Base-by-base conservation (phyloP, 2,329 filamentous ascomycete species). In the Pezicula neosporulosa region DNA sequence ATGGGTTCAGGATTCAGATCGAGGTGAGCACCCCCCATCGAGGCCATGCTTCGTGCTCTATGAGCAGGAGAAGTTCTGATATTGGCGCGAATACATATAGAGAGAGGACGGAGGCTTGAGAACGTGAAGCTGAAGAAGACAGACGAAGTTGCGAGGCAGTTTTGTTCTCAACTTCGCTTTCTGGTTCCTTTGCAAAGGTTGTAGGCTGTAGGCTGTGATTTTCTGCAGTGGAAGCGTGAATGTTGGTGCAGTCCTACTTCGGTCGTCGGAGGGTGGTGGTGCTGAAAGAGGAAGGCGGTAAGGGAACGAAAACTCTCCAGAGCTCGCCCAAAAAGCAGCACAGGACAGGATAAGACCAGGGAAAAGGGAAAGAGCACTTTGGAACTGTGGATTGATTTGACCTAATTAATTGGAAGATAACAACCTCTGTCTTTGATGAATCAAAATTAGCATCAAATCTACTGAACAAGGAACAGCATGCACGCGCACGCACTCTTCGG, bases 21-120 rank as follows among this genome's bases (percentile, higher is more conserved):
- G 43, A 66, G 53, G 48, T 60, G 56, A 44, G 38, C 58, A 47
- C 56, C 60, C 53, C 62, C 63, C 63, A 64, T 64, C 55, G 66
- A 66, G 62, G 64, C 63, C 65, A 67, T 67, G 47, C 50, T 57
- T 38, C 44, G 44, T 44, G 42, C 38, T 33, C 47, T 47, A 43
- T 27, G 39, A 49, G 38, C 15, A 18, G 43, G 33, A 47, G 41
- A 33, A 36, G 38, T 27, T 21, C 42, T 33, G 42, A 16, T 24
- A 30, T 44, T 28, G n/a, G 36, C 38, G 46, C 36, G 43, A 44
- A 52, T 36, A 45, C 54, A 55, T 53, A 27, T 30, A 44, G 21
- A 24, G 24, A 9, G 30, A 33, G 30, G 12, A 33, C 30, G 9
- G 10, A 33, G 30, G 6, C 30, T 33, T 13, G 10, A 33, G 30